Base-by-base conservation (phyloP, 257 asterid genomes). In the Capsicum rhomboideum region DNA sequence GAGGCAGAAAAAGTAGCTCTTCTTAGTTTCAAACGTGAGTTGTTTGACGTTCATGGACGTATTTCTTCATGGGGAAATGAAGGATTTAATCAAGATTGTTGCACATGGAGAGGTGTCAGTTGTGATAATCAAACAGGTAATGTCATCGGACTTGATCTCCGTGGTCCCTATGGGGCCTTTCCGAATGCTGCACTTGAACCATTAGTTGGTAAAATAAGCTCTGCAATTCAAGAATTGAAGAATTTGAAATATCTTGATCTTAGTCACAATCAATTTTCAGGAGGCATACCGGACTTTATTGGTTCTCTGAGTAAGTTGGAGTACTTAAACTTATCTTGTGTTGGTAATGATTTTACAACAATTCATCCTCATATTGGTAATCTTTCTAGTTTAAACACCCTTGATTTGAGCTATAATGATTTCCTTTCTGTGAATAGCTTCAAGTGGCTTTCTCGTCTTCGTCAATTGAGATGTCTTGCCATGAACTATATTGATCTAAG, bases 1-100 rank as follows among this genome's bases (percentile, higher is more conserved):
- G 78, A 71, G 29, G 78, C 55, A 37, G 90, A 90, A 67, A 86
- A 87, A 79, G 64, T 79, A 49, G 92, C 90, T 10, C 92, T 90
- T 82, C 71, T 90, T 13, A 84, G 23, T 23, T 82, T 90, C 87
- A 86, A 90, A 78, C 40, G 56, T 58, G 86, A 83, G 42, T 69
- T 90, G 11, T 82, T 12, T 8, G 85, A 87, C 28, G 64, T 87
- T 0, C 6, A 6, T 2, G 84, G 58, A 1, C 10, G 49, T 11
- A 83, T 90, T 55, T 82, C 83, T 0, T 86, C 91, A 0, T 89
- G 93, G 93, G 84, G 86, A 80, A 53, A 18, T 10, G 88, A 77
- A 14, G 87, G 79, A 28, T 28, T 66, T 55, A 11, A 81, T 13
- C 67, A 50, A 54, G 91, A 89, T 28, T 91, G 93, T 82, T 89